Conservation (phyloP, 2,329 filamentous ascomycete genomes). For the Bisporella sp. region DNA sequence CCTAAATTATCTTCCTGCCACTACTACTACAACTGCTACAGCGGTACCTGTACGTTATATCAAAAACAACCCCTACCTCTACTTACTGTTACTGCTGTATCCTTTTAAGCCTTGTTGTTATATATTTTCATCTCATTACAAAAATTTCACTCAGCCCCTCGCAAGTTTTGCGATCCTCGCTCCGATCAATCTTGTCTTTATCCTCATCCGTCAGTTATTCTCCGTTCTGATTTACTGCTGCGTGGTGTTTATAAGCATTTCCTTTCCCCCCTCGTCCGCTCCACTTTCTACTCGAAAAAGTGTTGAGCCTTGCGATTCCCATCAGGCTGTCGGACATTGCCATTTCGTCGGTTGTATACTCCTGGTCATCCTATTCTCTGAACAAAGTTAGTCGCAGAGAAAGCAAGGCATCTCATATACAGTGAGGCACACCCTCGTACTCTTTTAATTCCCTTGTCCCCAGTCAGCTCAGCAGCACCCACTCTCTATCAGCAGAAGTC, state of each 20-base stretch:
- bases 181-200: conserved; percentile 21
- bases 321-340: conserved; percentile 26
- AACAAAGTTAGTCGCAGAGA: conserved; percentile 23
- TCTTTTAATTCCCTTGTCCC: conserved; percentile 18
- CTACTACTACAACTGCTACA: no score
- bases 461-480: conserved; percentile 3
- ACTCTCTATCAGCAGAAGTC: conserved; percentile 3
- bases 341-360: conserved; percentile 18
- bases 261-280: conserved; percentile 19
- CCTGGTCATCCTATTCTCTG: conserved; percentile 15
- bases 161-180: conserved; percentile 18
- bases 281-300: conserved; percentile 20
- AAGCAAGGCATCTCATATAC: conserved; percentile 25
- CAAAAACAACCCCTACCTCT: no score
- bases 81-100: no score
- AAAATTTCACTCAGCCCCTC: conserved; percentile 6
- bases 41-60: no score
- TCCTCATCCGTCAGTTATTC: conserved; percentile 16
- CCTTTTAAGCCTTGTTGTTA: no score
- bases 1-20: no score
- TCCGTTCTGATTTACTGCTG: conserved; percentile 17
- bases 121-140: neutral
- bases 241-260: conserved; percentile 7
- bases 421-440: conserved; percentile 26
- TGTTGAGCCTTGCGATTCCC: conserved; percentile 16